Percentiles rank a stretch among this genome's conserved stretches.
Conservation (phyloP, 192 early-diverging fungal genomes). For the Gigaspora rosea region DNA sequence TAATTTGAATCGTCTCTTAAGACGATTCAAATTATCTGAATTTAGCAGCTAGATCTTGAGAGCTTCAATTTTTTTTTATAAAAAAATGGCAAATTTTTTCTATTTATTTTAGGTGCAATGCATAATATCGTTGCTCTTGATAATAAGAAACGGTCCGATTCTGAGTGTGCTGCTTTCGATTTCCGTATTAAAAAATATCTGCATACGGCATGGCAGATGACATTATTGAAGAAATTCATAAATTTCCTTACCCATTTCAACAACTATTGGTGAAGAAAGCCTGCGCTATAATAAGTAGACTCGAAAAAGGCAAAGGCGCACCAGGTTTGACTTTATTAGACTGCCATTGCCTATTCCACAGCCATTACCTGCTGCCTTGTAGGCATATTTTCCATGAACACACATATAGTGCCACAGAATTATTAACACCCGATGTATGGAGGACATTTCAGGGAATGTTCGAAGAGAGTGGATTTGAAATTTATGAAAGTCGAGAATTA, state of each 20-base stretch:
- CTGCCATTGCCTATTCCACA: slow-evolving; percentile 2
- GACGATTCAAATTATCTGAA: too few relatives aligned
- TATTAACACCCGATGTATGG: too few relatives aligned
- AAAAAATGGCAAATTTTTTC: neutral
- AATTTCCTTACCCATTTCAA: neutral
- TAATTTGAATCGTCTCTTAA: neutral
- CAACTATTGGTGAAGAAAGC: neutral
- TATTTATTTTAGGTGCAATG: neutral
- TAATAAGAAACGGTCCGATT: neutral
- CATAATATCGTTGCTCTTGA: neutral
- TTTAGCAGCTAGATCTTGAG: too few relatives aligned
- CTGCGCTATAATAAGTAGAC: neutral
- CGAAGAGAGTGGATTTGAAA: too few relatives aligned
- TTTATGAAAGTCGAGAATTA: too few relatives aligned
- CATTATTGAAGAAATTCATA: slow-evolving; percentile 3
- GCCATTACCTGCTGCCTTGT: neutral
- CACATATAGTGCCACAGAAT: too few relatives aligned
- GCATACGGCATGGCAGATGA: neutral
- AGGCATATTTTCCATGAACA: slow-evolving; percentile 7
- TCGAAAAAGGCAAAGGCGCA: neutral
- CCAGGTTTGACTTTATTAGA: slow-evolving; percentile 6
- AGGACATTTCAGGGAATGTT: too few relatives aligned
- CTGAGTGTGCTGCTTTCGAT: neutral
- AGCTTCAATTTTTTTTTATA: neutral
- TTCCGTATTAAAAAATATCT: slow-evolving; percentile 12